Percentiles rank a stretch among this genome's conserved stretches.
Conservation (phyloP, 2,329 filamentous ascomycete species). For the Alternaria consortialis region DNA sequence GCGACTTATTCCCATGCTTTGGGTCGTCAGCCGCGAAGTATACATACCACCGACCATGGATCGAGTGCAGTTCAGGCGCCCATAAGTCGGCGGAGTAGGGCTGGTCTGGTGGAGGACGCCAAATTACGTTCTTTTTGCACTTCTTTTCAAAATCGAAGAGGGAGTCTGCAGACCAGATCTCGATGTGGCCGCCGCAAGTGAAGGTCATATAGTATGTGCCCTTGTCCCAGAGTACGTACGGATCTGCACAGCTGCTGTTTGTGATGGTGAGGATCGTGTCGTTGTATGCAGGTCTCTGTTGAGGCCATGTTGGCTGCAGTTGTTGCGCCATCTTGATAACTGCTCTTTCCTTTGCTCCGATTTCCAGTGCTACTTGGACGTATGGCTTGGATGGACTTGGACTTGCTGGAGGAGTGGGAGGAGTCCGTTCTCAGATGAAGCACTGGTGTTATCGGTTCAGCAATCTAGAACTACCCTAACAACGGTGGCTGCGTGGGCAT, state of each 20-base stretch:
- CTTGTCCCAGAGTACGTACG: constrained; percentile 55
- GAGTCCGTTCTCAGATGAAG: not conserved
- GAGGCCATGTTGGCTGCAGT: constrained; percentile 13
- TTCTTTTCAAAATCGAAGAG: constrained; percentile 53
- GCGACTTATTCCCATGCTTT: constrained; percentile 54
- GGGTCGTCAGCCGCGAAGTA: constrained; percentile 59
- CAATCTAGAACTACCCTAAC: not conserved
- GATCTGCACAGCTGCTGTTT: constrained; percentile 53
- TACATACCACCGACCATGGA: constrained; percentile 63
- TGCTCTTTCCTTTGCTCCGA: not conserved
- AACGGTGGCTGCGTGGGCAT: constrained; percentile 4
- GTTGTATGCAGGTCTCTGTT: constrained; percentile 41
- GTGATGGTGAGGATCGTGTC: constrained; percentile 56
- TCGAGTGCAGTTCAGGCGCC: constrained; percentile 64
- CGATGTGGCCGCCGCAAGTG: constrained; percentile 56
- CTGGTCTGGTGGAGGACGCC: constrained; percentile 55
- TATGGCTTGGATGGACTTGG: not conserved
- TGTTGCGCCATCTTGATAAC: constrained; percentile 11
- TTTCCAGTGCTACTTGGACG: not conserved
- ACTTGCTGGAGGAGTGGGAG: too few species aligned
- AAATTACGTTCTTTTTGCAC: constrained; percentile 52
- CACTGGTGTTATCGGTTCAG: not conserved
- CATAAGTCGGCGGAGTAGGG: constrained; percentile 60
- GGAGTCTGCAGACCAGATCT: constrained; percentile 55
- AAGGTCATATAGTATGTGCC: constrained; percentile 59